Evolutionary conservation across 768 basidiomycete genomes (phyloP), one percentile per base, ranked within the genome.

Genomic region (Mycena chlorophos): DNA sequence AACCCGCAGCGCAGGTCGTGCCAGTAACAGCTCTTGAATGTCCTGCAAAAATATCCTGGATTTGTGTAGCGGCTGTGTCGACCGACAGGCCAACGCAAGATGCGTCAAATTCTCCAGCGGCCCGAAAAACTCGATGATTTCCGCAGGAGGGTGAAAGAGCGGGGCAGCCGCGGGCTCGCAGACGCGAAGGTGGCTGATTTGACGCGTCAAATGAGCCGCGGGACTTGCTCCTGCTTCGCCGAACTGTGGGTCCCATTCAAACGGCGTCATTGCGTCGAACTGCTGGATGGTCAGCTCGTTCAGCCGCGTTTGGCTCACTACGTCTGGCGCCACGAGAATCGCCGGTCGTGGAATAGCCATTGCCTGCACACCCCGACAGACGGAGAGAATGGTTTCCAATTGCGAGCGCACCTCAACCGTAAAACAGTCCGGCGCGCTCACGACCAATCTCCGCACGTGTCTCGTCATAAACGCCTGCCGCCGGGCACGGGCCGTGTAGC

Each of bases 11-110:
- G n/a, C 47, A 1, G 66, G 59, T 12, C 65, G 66, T n/a, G n/a
- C n/a, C 27, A 45, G 50, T 34, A 78, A 63, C n/a, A 76, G 55
- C 16, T 30, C 13, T 4, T 58, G 59, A n/a, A 78, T 57, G 10
- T 73, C 72, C 3, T 65, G 54, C 3, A 65, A 61, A 51, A 78
- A 78, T 12, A 60, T 49, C 3, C 50, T 13, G 58, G 77, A 75
- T 50, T 78, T 78, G 27, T 62, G 56, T 49, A 10, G 22, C 22
- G 22, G 10, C 5, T 2, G 4, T 40, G 39, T n/a, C 56, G 57
- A 4, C 52, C 54, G 47, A 26, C 66, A 65, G 27, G 64, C 43
- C 14, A 68, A 57, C 22, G 63, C 57, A 13, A 67, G 48, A 27
- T 68, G 67, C 28, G 67, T 57, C 25, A 68, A 20, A 14, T 42